phyloP scores from a whole-genome alignment of 257 asterid genomes.

The Solanum sparsipilum region DNA sequence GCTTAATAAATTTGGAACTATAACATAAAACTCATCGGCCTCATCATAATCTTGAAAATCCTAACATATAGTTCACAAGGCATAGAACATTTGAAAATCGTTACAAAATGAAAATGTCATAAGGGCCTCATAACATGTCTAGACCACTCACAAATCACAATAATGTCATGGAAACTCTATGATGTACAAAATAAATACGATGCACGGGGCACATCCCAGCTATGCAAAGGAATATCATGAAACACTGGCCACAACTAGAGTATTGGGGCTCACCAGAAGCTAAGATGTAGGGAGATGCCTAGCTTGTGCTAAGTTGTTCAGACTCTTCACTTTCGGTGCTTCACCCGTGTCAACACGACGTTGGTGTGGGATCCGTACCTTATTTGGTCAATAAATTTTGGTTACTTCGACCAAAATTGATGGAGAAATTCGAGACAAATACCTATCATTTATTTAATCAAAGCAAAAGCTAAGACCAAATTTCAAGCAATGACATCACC shows the following conservation, averaged over 20 bases:
- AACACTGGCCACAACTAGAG: background rate
- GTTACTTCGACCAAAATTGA: background rate
- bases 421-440: background rate
- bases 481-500: background rate
- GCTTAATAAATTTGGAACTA: background rate
- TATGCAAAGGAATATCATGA: background rate
- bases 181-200: background rate
- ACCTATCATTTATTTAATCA: background rate
- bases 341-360: background rate
- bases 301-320: background rate
- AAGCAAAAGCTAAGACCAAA: background rate
- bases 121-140: background rate
- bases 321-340: background rate
- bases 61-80: background rate
- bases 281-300: background rate
- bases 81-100: background rate
- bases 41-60: background rate
- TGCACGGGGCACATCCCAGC: background rate
- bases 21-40: background rate
- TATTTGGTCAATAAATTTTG: background rate
- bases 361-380: background rate
- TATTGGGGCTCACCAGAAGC: background rate
- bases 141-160: background rate
- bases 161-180: background rate
- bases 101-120: background rate